Base-by-base conservation (phyloP, 2,329 filamentous ascomycete species). In the Colletotrichum eleusines region DNA sequence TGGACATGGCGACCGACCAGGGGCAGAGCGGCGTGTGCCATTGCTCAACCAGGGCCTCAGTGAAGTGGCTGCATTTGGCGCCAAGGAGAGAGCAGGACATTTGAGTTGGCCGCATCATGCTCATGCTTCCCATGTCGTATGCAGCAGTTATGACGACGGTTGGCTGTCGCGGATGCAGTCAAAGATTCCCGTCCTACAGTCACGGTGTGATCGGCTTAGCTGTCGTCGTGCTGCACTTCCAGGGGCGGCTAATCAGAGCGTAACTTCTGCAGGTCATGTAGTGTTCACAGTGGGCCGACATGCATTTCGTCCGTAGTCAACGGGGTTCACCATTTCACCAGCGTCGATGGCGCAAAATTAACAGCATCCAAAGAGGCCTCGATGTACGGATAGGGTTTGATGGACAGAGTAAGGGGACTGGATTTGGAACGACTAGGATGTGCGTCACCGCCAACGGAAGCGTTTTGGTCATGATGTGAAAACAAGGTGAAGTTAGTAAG, bases 221-320 rank as follows among this genome's bases (percentile, higher is more conserved):
- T 33, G 60, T 33, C 38, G 12, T 46, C 26, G 23, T 44, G 60
- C 42, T 54, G 35, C 35, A 28, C 44, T 46, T 53, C 35, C 35
- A 46, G n/a, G n/a, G 26, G 51, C 58, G 31, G 40, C 55, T 53
- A 51, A 23, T 23, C n/a, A n/a, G 46, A 57, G 50, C 44, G 48
- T 48, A 51, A 26, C 68, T 31, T 62, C 55, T 68, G 51, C 33
- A 69, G 63, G 58, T 50, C 59, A 57, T 59, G 68, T 68, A n/a
- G 68, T 63, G 53, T 53, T 57, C 23, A 33, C 20, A 42, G 64
- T 71, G 69, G 69, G 69, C 69, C 69, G 20, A 11, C 64, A 6
- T 71, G 69, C 69, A 71, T 71, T 71, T 71, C 69, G 69, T 69
- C 69, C 69, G 69, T 71, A 63, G 58, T 40, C 35, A 54, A 28